Evolutionary conservation across 306 rosid species (phyloP).

Genomic region (Cicer arietinum): DNA sequence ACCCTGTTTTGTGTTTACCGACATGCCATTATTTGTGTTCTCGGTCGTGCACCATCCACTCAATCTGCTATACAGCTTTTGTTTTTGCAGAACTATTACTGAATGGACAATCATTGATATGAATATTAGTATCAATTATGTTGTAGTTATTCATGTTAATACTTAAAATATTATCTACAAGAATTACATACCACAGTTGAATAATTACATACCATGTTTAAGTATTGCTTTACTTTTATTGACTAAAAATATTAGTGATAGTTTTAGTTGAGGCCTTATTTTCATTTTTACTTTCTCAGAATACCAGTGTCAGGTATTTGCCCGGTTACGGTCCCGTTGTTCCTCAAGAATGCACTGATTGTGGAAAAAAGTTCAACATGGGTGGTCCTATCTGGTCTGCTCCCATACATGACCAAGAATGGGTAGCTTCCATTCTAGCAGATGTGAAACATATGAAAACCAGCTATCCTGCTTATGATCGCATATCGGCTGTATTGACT

Average conservation of each 20-base stretch:
- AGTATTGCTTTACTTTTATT: conserved; percentile 14
- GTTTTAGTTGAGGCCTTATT: conserved; percentile 19
- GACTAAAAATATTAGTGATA: conserved; percentile 14
- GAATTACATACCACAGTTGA: no score
- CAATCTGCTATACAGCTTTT: no score
- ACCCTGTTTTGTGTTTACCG: no score
- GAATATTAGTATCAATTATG: no score
- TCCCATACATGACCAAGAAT: conserved; percentile 92
- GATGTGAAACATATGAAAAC: conserved; percentile 75
- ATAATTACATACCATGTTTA: neutral
- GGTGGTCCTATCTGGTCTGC: conserved; percentile 99
- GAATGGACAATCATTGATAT: no score
- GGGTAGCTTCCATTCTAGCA: conserved; percentile 82
- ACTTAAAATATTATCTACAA: no score
- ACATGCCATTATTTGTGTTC: no score
- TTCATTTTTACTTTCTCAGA: conserved; percentile 53
- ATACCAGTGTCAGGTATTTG: conserved; percentile 78
- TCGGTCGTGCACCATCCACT: no score
- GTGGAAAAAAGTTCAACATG: conserved; percentile 93
- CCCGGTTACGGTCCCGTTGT: conserved; percentile 93
- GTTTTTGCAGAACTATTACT: no score
- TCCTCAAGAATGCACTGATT: conserved; percentile 86
- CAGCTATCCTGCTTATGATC: conserved; percentile 85
- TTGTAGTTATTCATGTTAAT: no score
- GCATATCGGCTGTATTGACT: conserved; percentile 85